A percentile compares a stretch with the other conserved stretches of the same genome.
phyloP scores from a whole-genome alignment of 495 filamentous ascomycete species.

The Bacidia gigantensis region DNA sequence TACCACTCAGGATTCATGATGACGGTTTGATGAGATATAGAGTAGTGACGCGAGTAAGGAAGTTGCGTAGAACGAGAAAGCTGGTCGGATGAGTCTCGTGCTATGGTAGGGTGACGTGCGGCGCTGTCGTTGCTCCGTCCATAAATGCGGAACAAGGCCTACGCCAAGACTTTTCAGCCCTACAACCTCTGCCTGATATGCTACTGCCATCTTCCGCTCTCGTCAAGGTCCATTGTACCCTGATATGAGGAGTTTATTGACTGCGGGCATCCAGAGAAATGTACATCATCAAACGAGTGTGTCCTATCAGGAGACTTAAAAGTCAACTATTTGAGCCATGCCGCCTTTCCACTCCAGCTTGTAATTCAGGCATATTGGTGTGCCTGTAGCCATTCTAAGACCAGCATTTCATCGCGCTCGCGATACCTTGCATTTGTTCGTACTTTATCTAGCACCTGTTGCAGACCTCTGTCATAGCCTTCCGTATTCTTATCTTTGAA shows the following conservation, averaged over 20 bases:
- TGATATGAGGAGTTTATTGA: too few relatives aligned
- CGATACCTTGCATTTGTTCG: slow-evolving; percentile 64
- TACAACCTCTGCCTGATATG: too few relatives aligned
- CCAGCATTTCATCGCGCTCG: slow-evolving; percentile 49
- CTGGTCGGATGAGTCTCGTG: background rate
- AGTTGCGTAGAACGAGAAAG: background rate
- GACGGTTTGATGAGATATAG: slow-evolving; percentile 16
- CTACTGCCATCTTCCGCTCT: too few relatives aligned
- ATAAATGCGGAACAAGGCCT: background rate
- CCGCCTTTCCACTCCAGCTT: background rate
- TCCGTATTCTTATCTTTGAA: slow-evolving; percentile 70
- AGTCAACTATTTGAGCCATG: too few relatives aligned
- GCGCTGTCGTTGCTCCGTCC: background rate
- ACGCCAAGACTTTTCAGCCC: background rate
- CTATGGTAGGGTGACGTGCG: background rate
- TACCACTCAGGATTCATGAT: slow-evolving; percentile 96
- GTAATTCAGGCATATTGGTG: slow-evolving; percentile 39
- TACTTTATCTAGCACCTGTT: slow-evolving; percentile 69
- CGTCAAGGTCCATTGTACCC: too few relatives aligned
- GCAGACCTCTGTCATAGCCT: slow-evolving; percentile 65
- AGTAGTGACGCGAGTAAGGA: background rate
- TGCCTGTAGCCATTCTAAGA: slow-evolving; percentile 57
- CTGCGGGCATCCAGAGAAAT: too few relatives aligned
- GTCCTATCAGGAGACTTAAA: too few relatives aligned
- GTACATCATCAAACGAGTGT: too few relatives aligned